phyloP scores from a whole-genome alignment of 257 asterid species.

The Datura wrightii region DNA sequence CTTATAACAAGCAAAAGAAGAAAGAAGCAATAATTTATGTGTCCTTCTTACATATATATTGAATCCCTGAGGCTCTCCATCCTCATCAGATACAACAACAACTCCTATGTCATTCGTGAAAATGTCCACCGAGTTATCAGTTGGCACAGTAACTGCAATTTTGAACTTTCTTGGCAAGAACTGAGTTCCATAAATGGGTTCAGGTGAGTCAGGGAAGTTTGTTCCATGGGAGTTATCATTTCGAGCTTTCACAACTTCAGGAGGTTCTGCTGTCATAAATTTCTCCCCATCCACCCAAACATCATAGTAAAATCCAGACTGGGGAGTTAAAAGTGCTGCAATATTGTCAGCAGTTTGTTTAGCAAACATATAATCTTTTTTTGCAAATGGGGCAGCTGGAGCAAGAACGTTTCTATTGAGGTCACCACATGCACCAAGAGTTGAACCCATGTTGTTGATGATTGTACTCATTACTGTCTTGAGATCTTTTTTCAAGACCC shows the following conservation, averaged over 20 bases:
- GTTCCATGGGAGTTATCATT: conserved; percentile 93
- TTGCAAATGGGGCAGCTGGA: conserved; percentile 78
- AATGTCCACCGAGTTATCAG: conserved; percentile 94
- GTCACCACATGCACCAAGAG: conserved; percentile 99
- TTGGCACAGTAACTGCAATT: conserved; percentile 89
- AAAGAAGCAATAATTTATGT: conserved; percentile 13
- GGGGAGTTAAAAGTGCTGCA: conserved; percentile 95
- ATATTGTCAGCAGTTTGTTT: conserved; percentile 92
- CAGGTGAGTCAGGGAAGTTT: conserved; percentile 86
- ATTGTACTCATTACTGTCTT: conserved; percentile 96
- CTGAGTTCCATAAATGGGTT: conserved; percentile 97
- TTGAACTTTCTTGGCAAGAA: conserved; percentile 98
- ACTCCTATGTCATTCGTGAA: conserved; percentile 91
- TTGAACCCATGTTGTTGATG: conserved; percentile 84
- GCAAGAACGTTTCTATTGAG: conserved; percentile 95
- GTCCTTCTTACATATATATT: conserved; percentile 74
- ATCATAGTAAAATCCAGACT: conserved; percentile 97
- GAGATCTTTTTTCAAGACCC: conserved; percentile 85
- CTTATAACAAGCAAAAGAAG: conserved; percentile 25
- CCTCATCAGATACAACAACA: conserved; percentile 73
- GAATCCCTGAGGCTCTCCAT: conserved; percentile 96
- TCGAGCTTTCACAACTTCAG: conserved; percentile 85
- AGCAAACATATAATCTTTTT: conserved; percentile 87
- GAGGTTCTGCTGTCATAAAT: conserved; percentile 85
- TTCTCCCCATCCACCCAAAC: conserved; percentile 98